A percentile compares a stretch with the other conserved stretches of the same genome.
These are phyloP conservation scores for Paecilomyces formosus DNA, from an alignment of 2,329 filamentous ascomycete genomes.

Conservation along the genomic window DNA sequence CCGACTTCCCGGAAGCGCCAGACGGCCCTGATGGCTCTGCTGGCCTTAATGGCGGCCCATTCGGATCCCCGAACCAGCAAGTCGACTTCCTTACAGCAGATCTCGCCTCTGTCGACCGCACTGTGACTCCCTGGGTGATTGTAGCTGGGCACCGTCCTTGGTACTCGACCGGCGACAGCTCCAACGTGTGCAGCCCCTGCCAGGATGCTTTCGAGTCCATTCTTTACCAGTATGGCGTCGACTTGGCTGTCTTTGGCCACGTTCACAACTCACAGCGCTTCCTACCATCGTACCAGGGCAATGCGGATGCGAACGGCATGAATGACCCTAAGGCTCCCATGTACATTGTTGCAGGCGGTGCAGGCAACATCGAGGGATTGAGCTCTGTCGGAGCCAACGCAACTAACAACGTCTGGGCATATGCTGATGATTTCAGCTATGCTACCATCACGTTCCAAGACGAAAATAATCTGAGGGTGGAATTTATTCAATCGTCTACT, in stretches of 20 bases:
- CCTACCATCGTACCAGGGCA: conserved; percentile 16
- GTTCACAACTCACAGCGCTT: conserved; percentile 54
- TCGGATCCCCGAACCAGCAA: conserved; percentile 44
- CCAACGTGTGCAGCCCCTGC: conserved; percentile 38
- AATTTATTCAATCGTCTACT: conserved; percentile 45
- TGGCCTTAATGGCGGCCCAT: conserved; percentile 42
- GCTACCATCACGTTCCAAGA: conserved; percentile 43
- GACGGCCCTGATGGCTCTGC: conserved; percentile 37
- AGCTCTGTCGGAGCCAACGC: conserved; percentile 35
- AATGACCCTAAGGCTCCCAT: conserved; percentile 47
- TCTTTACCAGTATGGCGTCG: conserved; percentile 51
- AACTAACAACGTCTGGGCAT: conserved; percentile 28
- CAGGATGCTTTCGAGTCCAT: conserved; percentile 47
- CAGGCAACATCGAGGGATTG: conserved; percentile 51
- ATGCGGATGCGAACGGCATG: conserved; percentile 36
- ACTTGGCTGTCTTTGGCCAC: conserved; percentile 51
- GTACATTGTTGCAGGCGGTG: conserved; percentile 51
- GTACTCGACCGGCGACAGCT: conserved; percentile 34
- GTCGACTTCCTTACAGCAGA: conserved; percentile 49
- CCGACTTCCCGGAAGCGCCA: conserved; percentile 47
- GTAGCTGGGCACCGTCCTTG: conserved; percentile 41
- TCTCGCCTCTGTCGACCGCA: conserved; percentile 49
- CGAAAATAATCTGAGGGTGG: conserved; percentile 39
- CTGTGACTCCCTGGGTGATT: conserved; percentile 48
- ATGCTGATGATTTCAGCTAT: conserved; percentile 42